Percentiles rank a stretch among this genome's conserved stretches.
These are phyloP conservation scores for Suillus weaverae DNA, from an alignment of 768 basidiomycete species.

Conservation along the genomic window DNA sequence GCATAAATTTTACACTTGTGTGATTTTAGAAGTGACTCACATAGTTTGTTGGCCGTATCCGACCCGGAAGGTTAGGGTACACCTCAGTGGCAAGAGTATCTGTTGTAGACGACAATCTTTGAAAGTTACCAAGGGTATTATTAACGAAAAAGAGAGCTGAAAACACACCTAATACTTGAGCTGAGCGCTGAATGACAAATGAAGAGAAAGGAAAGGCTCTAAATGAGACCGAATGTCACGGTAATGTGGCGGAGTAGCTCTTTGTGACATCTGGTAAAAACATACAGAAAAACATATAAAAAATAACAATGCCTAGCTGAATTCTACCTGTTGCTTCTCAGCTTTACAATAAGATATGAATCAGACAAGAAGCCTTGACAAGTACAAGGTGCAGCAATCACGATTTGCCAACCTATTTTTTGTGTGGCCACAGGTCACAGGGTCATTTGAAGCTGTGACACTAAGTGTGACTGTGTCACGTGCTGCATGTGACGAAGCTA, in stretches of 20 bases:
- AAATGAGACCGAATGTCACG: conserved; percentile 17
- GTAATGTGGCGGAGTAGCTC: conserved; percentile 17
- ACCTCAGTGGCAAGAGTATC: conserved; percentile 9
- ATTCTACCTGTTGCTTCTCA: too few relatives aligned
- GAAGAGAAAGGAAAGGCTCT: conserved; percentile 18
- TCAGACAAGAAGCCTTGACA: too few relatives aligned
- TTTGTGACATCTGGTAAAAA: too few relatives aligned
- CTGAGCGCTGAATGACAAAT: conserved; percentile 7
- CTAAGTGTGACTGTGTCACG: too few relatives aligned
- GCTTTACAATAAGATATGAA: too few relatives aligned
- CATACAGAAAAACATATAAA: too few relatives aligned
- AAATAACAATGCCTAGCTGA: too few relatives aligned
- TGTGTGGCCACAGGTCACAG: too few relatives aligned
- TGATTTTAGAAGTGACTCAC: conserved; percentile 4
- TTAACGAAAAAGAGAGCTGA: background rate
- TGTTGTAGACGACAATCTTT: background rate
- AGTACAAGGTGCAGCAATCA: too few relatives aligned
- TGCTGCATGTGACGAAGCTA: too few relatives aligned
- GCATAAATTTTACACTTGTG: background rate
- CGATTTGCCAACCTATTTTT: too few relatives aligned
- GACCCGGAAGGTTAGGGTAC: conserved; percentile 13
- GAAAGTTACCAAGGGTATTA: background rate
- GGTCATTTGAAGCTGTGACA: too few relatives aligned
- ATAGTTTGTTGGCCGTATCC: conserved; percentile 9
- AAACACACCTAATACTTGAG: conserved; percentile 6